Base-by-base conservation (phyloP, 768 basidiomycete species). In the Mycena sanguinolenta region DNA sequence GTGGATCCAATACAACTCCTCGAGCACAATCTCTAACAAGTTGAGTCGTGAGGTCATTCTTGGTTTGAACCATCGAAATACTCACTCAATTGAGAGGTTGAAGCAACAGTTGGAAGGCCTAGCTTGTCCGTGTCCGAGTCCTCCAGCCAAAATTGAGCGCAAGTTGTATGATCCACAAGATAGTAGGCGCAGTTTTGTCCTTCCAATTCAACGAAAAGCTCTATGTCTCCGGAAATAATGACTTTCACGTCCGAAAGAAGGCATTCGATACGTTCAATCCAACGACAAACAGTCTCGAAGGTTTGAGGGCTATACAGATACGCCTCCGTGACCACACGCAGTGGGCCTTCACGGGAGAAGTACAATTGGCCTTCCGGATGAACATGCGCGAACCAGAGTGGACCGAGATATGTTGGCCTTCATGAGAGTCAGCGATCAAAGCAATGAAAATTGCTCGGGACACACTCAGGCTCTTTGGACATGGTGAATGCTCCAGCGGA, bases 311-410 rank as follows among this genome's bases (percentile, higher is more conserved):
- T 74, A 60, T 86, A 84, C 3, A 91, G 27, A 67, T 89, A 80
- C 0, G 84, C 86, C 32, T 90, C 89, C 0, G 91, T 92, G 19
- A 91, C 84, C 10, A 89, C 77, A 0, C 75, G 76, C 27, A 86
- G 78, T 4, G 74, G 60, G 21, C 77, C 72, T 14, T 80, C 58
- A 38, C 80, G 77, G 61, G 76, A 76, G 69, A 87, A 91, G 73
- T 92, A 92, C 1, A 79, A 63, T 65, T 89, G 85, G 19, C 91
- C 91, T 72, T 92, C 91, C 0, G 91, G 90, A 58, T 92, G 90
- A 1, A 83, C 79, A 36, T 84, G 77, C 1, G 81, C 73, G 1
- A 77, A 74, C 91, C 91, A 92, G 17, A 80, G 72, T 9, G 73
- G 77, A 6, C 86, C 86, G n/a, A 60, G 77, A 67, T 87, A 87